Conservation (phyloP, 208 protist genomes). For the Wallacemonas sp. region DNA sequence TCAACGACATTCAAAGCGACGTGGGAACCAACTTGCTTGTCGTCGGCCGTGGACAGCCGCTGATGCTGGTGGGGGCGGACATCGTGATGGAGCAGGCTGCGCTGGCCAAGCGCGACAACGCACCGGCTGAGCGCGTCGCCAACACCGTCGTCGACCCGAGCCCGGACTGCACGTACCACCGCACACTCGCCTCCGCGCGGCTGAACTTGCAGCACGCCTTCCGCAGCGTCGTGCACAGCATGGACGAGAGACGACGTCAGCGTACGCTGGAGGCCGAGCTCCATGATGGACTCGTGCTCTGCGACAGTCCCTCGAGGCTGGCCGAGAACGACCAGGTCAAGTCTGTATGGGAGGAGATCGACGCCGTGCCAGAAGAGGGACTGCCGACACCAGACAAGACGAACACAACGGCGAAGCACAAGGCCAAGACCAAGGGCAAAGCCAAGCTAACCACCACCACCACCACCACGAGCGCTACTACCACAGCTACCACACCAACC, state of each 20-base stretch:
- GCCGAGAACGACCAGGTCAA: neutral
- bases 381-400: neutral
- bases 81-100: conserved; percentile 9
- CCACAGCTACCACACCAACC: neutral
- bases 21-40: neutral
- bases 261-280: neutral
- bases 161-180: neutral
- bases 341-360: neutral
- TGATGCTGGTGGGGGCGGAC: neutral
- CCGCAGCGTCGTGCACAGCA: neutral
- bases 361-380: neutral
- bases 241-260: neutral
- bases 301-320: neutral
- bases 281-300: neutral
- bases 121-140: neutral
- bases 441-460: neutral
- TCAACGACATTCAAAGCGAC: neutral
- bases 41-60: neutral
- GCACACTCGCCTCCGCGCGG: neutral
- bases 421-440: neutral
- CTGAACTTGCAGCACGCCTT: neutral
- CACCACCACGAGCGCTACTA: neutral
- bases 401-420: neutral
- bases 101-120: neutral
- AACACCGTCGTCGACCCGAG: neutral